Conservation (phyloP, 257 asterid genomes). For the Capsicum baccatum region DNA sequence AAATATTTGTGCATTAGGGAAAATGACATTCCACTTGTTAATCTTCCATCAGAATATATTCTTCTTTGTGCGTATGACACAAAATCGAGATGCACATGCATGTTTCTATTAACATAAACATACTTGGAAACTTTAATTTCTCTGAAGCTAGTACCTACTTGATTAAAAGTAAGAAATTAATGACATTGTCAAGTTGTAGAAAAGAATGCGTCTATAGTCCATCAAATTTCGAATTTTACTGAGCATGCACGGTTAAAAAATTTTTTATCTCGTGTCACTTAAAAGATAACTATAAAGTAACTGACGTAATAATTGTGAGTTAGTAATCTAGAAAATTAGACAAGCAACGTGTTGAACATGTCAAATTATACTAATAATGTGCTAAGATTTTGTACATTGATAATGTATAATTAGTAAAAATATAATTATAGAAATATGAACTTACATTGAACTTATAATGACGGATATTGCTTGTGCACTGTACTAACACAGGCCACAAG, state of each 20-base stretch:
- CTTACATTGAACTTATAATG: constrained; percentile 62
- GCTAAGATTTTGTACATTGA: not conserved
- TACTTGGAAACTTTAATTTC: too few species aligned
- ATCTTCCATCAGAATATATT: too few species aligned
- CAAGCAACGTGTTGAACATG: not conserved
- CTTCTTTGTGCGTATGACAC: too few species aligned
- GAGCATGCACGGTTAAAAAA: too few species aligned
- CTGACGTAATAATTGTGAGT: not conserved
- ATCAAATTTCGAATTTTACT: too few species aligned
- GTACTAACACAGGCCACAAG: constrained; percentile 43
- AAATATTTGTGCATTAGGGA: too few species aligned
- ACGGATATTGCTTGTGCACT: constrained; percentile 40
- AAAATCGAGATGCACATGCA: too few species aligned
- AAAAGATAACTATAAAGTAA: not conserved
- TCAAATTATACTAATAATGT: not conserved
- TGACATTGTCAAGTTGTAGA: not conserved
- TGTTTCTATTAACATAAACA: too few species aligned
- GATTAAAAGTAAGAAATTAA: too few species aligned
- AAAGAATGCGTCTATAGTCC: too few species aligned
- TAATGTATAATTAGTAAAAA: not conserved
- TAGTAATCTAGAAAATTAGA: not conserved
- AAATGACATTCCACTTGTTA: too few species aligned
- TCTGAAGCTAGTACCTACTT: too few species aligned
- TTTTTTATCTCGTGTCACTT: not conserved
- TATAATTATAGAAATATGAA: not conserved